phyloP scores from a whole-genome alignment of 2,329 filamentous ascomycete genomes.

The Diplodia sapinea region DNA sequence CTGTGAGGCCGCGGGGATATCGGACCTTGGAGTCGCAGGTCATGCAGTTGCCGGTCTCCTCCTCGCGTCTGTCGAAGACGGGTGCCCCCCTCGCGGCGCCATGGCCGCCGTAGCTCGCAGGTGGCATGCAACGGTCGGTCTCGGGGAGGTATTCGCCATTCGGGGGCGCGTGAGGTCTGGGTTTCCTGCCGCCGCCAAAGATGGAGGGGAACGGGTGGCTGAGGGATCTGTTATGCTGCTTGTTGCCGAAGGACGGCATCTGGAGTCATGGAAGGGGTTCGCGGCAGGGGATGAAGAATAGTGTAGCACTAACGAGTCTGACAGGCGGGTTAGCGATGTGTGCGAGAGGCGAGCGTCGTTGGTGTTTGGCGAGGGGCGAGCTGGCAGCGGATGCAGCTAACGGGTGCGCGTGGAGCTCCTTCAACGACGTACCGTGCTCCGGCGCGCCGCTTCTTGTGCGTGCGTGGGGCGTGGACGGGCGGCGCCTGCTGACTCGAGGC shows the following conservation, averaged over 20 bases:
- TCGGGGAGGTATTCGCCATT: constrained; percentile 30
- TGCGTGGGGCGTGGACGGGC: constrained; percentile 8
- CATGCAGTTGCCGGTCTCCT: constrained; percentile 76
- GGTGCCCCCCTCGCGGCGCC: constrained; percentile 38
- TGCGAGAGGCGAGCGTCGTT: constrained; percentile 1
- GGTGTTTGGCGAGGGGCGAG: constrained; percentile 10
- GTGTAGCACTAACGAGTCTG: constrained; percentile 24
- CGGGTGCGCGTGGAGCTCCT: constrained; percentile 14
- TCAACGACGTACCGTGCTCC: constrained; percentile 15
- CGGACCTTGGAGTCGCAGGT: constrained; percentile 81
- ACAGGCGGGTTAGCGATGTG: constrained; percentile 23
- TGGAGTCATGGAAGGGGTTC: constrained; percentile 29
- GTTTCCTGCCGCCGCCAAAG: constrained; percentile 61
- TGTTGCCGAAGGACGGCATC: constrained; percentile 31
- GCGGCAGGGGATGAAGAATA: constrained; percentile 30
- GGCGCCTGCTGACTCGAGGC: constrained; percentile 20
- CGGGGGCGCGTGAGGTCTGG: constrained; percentile 51
- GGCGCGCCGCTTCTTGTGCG: constrained; percentile 24
- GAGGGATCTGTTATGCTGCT: constrained; percentile 62
- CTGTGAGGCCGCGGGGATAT: constrained; percentile 74
- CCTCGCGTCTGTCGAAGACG: constrained; percentile 51
- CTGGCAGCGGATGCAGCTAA: constrained; percentile 4
- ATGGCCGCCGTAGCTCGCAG: neutral
- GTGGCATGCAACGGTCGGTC: constrained; percentile 7
- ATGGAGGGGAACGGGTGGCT: constrained; percentile 81